These are phyloP conservation scores for Coprinellus micaceus DNA, from an alignment of 768 basidiomycete species.

Conservation along the genomic window DNA sequence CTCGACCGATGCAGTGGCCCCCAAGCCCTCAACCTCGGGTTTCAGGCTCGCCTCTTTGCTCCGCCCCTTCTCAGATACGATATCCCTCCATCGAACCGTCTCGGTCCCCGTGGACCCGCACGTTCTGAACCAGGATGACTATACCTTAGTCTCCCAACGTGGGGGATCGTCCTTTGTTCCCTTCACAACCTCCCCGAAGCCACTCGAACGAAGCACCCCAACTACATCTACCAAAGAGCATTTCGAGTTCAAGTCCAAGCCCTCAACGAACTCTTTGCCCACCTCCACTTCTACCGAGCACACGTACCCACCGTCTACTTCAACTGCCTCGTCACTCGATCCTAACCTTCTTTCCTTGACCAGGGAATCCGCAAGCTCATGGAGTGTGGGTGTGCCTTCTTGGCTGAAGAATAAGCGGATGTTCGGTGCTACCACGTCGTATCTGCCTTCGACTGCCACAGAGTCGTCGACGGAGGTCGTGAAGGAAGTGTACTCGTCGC, in stretches of 20 bases:
- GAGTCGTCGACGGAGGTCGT: constrained; percentile 35
- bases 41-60: constrained; percentile 67
- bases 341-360: constrained; percentile 46
- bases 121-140: constrained; percentile 53
- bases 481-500: constrained; percentile 58
- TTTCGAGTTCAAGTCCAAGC: constrained; percentile 9
- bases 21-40: constrained; percentile 32
- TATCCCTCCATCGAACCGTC: constrained; percentile 18
- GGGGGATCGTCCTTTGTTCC: constrained; percentile 60
- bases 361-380: constrained; percentile 47
- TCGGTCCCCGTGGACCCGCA: constrained; percentile 20
- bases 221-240: constrained; percentile 10
- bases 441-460: constrained; percentile 25
- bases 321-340: constrained; percentile 38
- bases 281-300: constrained; percentile 41
- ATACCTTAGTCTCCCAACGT: constrained; percentile 65
- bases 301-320: constrained; percentile 78
- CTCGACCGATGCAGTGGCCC: constrained; percentile 25
- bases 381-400: constrained; percentile 68
- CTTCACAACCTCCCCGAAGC: constrained; percentile 43
- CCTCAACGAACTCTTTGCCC: constrained; percentile 18
- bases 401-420: constrained; percentile 60
- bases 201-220: constrained; percentile 10
- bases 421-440: constrained; percentile 26
- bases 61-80: constrained; percentile 61